Percentiles rank a stretch among this genome's conserved stretches.
phyloP scores from a whole-genome alignment of 2,329 filamentous ascomycete genomes.

The Calonectria pauciramosa region DNA sequence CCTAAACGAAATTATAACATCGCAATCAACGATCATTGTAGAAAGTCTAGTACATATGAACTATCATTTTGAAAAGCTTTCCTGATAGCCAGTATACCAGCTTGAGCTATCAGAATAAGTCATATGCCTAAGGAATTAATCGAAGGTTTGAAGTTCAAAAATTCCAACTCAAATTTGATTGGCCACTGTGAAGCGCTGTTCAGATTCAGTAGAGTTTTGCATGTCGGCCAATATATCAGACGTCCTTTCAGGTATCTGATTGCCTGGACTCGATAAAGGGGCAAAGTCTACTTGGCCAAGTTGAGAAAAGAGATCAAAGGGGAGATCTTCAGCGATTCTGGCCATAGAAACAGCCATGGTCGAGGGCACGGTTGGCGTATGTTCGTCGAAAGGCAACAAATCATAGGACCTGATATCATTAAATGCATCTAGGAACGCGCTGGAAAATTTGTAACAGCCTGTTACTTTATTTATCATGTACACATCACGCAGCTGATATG shows the following conservation, averaged over 20 bases:
- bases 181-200: not conserved
- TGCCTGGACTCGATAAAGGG: not conserved
- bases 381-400: not conserved
- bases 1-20: no score
- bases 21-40: no score
- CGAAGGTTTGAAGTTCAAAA: not conserved
- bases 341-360: not conserved
- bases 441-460: not conserved
- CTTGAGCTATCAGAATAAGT: not conserved
- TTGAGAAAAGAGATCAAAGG: not conserved
- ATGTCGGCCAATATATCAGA: not conserved
- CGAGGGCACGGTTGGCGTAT: not conserved
- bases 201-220: not conserved
- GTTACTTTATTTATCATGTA: not conserved
- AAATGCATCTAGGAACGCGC: not conserved
- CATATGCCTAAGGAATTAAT: not conserved
- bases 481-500: not conserved
- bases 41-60: no score
- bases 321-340: not conserved
- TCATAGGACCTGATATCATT: not conserved
- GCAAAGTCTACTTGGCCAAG: not conserved
- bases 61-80: no score
- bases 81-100: not conserved
- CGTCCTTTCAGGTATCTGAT: not conserved
- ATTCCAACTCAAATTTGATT: not conserved